Percentiles rank a stretch among this genome's conserved stretches.
phyloP scores from a whole-genome alignment of 1,139 yeast species.

The Suhomyces anneliseae region DNA sequence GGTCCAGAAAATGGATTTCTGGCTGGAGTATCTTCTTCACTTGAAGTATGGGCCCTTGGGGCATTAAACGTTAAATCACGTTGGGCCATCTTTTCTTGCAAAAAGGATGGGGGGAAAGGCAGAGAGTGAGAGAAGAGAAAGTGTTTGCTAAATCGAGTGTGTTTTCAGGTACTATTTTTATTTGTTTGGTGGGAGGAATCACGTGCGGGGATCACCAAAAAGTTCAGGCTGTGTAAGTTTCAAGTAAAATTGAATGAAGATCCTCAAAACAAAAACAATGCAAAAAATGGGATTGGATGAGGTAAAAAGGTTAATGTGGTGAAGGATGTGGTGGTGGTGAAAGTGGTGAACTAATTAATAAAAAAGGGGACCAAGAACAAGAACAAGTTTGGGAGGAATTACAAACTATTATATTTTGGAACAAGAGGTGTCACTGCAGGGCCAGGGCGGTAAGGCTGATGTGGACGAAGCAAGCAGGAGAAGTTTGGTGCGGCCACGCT shows the following conservation, averaged over 20 bases:
- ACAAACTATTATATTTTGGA: too few relatives aligned
- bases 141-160: background rate
- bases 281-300: too few relatives aligned
- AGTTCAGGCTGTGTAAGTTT: background rate
- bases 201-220: constrained; percentile 2
- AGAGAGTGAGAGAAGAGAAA: constrained; percentile 1
- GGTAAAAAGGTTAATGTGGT: too few relatives aligned
- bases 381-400: too few relatives aligned
- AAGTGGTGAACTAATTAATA: too few relatives aligned
- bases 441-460: background rate
- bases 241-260: background rate
- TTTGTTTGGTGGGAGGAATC: constrained; percentile 3
- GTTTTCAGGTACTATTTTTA: constrained; percentile 4
- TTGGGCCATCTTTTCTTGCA: constrained; percentile 25
- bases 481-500: constrained; percentile 1
- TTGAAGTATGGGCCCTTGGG: constrained; percentile 20
- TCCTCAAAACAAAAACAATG: too few relatives aligned
- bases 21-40: constrained; percentile 9
- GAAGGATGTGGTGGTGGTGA: too few relatives aligned
- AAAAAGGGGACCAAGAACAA: too few relatives aligned
- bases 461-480: background rate
- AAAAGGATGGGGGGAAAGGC: background rate
- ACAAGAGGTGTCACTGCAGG: too few relatives aligned
- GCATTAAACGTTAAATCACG: constrained; percentile 38
- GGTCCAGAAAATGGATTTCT: constrained; percentile 15